Base-by-base conservation (phyloP, 2,329 filamentous ascomycete genomes). In the Penicillium sclerotigenum region DNA sequence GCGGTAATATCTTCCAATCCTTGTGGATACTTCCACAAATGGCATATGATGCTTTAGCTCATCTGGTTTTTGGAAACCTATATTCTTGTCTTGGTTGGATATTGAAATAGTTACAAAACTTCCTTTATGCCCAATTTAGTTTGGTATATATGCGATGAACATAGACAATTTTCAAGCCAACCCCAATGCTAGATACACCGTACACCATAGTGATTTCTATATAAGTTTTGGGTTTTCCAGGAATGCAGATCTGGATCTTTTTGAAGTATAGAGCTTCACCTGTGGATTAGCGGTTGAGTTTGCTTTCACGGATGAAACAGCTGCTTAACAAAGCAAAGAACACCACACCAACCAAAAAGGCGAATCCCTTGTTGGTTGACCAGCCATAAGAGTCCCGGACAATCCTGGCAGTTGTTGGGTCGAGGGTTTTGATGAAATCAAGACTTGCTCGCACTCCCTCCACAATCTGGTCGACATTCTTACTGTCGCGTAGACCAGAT, bases 401-500 rank as follows among this genome's bases (percentile, higher is more conserved):
- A 13, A 88, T 71, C 13, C 69, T 74, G 26, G 81, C 82, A 1
- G 87, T 73, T 2, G 71, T 75, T 0, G 87, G 85, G 6, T 88
- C 83, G 33, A 93, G 77, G 5, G 79, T 76, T 45, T 81, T 81
- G 69, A 91, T 86, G 65, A 83, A 90, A 47, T 87, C 83, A 40
- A 93, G 77, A 65, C 84, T 90, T 70, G 88, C 79, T 24, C 89
- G 80, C 4, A 91, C 89, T 11, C 80, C 80, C 56, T 85, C 80
- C 41, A 90, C 87, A 60, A 92, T 89, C 52, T 82, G 76, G 24
- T 82, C 77, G 0, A 87, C 86, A 50, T 86, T 80, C 24, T 81
- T 78, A 54, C 83, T 83, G 50, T 79, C 79, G 5, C 78, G 74
- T 45, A 91, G 74, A 2, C 79, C 77, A 1, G 70, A 65, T 2